These are phyloP conservation scores for Colletotrichum tabaci DNA, from an alignment of 2,329 filamentous ascomycete genomes.

Conservation along the genomic window DNA sequence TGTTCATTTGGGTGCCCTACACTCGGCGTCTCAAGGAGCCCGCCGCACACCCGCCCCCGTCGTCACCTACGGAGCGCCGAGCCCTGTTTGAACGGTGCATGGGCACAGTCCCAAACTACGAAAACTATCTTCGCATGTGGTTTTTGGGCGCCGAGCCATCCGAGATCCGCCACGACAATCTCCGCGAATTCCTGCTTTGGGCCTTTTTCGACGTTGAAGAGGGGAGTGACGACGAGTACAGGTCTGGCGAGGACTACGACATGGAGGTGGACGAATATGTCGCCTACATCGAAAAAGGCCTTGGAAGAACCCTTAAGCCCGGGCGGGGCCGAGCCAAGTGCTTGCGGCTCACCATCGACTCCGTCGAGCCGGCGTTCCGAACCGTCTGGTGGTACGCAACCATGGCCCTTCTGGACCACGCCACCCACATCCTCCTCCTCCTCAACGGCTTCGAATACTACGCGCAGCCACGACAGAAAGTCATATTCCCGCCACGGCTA, in stretches of 20 bases:
- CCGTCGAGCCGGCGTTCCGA: constrained; percentile 71
- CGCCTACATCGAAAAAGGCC: constrained; percentile 62
- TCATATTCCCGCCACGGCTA: constrained; percentile 18
- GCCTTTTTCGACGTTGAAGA: constrained; percentile 55
- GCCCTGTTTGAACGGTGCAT: constrained; percentile 71
- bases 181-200: constrained; percentile 78
- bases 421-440: constrained; percentile 60
- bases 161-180: constrained; percentile 77
- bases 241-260: constrained; percentile 51
- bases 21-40: constrained; percentile 54
- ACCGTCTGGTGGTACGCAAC: constrained; percentile 75
- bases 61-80: constrained; percentile 63
- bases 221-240: not conserved
- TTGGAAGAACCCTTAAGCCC: constrained; percentile 64
- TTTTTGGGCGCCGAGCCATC: constrained; percentile 72
- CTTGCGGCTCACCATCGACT: constrained; percentile 75
- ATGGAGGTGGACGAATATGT: constrained; percentile 70
- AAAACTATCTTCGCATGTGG: constrained; percentile 74
- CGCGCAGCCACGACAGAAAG: constrained; percentile 54
- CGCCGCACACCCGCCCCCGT: constrained; percentile 58
- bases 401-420: constrained; percentile 68
- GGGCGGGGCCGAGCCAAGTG: constrained; percentile 71
- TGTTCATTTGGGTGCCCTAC: constrained; percentile 60
- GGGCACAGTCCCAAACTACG: constrained; percentile 67
- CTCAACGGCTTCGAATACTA: constrained; percentile 67